Base-by-base conservation (phyloP, 768 basidiomycete species). In the Steccherinum ochraceum region DNA sequence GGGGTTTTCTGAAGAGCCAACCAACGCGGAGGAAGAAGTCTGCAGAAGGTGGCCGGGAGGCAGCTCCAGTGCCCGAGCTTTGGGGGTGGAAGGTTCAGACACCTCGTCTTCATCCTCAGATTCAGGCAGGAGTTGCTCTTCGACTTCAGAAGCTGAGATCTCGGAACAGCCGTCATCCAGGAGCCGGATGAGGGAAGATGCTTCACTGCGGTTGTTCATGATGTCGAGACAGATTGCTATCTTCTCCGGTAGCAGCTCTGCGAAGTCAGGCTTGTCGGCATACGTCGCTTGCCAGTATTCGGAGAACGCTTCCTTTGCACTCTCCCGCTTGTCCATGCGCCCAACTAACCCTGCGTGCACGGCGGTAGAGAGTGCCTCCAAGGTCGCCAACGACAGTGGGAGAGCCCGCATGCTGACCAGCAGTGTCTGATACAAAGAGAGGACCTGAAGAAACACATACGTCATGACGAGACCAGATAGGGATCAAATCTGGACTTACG, bases 281-380 rank as follows among this genome's bases (percentile, higher is more conserved):
- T 73, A 86, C 2, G 72, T 70, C 1, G 68, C 56, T 13, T 71
- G 62, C 88, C 88, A 89, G 60, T 84, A 84, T 24, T 78, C 77
- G 5, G 61, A 61, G 59, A 90, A 88, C 2, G 80, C 72, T 4
- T 79, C 76, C 12, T 64, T 62, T 3, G 75, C 69, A 2, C 69
- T 61, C 0, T 56, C 57, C 2, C 76, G 73, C 49, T 77, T 81
- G 46, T 76, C 73, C 5, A 61, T 49, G 3, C 80, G 73, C 13
- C 80, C 76, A 24, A 58, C 55, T 56, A 91, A 84, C 21, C 78
- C 76, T 2, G 84, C 78, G 53, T 74, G 77, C 5, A 90, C 58
- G 2, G 87, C 58, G 4, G 73, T 62, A 0, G 71, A 67, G n/a
- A 86, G 64, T 1, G 61, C 54, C n/a, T 72, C 68, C 24, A 89